Evolutionary conservation across 1,284 basidiomycete species (phyloP).

Genomic region (Ustanciosporium gigantosporum): DNA sequence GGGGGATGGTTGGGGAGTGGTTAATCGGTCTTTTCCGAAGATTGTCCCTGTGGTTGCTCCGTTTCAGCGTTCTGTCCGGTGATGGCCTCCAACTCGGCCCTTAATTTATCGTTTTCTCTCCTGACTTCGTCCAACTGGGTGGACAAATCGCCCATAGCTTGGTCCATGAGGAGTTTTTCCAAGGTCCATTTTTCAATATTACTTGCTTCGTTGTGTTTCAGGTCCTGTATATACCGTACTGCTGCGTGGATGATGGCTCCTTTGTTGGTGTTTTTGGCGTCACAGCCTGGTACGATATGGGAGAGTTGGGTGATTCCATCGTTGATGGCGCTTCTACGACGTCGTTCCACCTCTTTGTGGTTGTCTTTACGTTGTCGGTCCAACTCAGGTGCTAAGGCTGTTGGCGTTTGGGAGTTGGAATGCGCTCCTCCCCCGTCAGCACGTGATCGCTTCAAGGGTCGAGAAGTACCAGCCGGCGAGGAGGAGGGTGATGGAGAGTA

Average conservation of each 20-base stretch:
- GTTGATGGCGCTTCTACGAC: constrained; percentile 90
- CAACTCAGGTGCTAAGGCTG: constrained; percentile 44
- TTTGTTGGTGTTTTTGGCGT: constrained; percentile 76
- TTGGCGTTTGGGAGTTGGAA: no score
- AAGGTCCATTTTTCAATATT: constrained; percentile 90
- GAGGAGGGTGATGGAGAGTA: background rate
- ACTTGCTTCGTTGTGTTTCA: constrained; percentile 84
- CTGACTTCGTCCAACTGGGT: constrained; percentile 48
- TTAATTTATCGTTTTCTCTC: constrained; percentile 45
- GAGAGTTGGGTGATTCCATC: constrained; percentile 91
- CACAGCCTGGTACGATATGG: constrained; percentile 77
- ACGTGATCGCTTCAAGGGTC: constrained; percentile 25
- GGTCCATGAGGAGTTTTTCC: constrained; percentile 87
- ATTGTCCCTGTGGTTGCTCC: no score
- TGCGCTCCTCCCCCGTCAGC: constrained; percentile 1
- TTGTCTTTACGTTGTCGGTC: constrained; percentile 56
- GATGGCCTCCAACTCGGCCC: constrained; percentile 34
- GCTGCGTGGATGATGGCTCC: constrained; percentile 82
- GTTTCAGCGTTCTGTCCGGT: background rate
- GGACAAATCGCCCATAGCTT: constrained; percentile 65
- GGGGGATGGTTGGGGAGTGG: no score
- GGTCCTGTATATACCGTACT: constrained; percentile 82
- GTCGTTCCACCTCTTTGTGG: constrained; percentile 89
- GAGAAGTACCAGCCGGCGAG: background rate
- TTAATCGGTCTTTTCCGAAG: no score